Conservation (phyloP, 805 yeast species). For the Lipomyces yamadae region DNA sequence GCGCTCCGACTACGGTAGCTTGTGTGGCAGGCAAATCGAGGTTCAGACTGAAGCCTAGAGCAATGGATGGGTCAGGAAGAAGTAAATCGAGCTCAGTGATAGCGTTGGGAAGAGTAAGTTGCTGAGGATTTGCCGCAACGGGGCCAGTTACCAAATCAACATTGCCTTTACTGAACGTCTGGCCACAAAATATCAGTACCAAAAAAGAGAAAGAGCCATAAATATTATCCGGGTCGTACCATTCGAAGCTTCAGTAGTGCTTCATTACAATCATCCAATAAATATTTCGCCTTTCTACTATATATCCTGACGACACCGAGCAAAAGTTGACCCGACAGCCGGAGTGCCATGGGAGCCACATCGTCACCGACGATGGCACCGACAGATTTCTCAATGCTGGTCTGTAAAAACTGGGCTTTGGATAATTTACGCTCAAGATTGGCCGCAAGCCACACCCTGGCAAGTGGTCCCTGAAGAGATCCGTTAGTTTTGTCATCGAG, state of each 20-base stretch:
- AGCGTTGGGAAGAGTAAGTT: conserved; percentile 71
- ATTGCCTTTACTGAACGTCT: conserved; percentile 44
- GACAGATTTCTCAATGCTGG: conserved; percentile 71
- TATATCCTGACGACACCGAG: conserved; percentile 88
- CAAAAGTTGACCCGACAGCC: conserved; percentile 83
- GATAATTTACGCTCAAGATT: conserved; percentile 79
- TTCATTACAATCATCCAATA: conserved; percentile 82
- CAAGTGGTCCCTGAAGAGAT: conserved; percentile 71
- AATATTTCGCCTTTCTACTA: conserved; percentile 79
- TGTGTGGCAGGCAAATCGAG: conserved; percentile 39
- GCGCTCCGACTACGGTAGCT: conserved; percentile 30
- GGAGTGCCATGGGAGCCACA: conserved; percentile 68
- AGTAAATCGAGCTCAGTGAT: conserved; percentile 74
- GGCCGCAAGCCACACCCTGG: conserved; percentile 92
- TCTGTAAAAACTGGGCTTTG: conserved; percentile 70
- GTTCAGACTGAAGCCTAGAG: conserved; percentile 36
- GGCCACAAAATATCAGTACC: background rate
- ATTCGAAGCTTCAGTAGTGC: conserved; percentile 72
- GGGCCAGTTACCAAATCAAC: conserved; percentile 64
- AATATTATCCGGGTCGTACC: conserved; percentile 33
- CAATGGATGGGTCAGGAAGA: conserved; percentile 41
- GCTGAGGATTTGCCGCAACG: conserved; percentile 61
- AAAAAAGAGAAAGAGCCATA: background rate
- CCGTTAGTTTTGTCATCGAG: background rate
- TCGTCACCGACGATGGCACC: conserved; percentile 61